A percentile compares a stretch with the other conserved stretches of the same genome.
Conservation (phyloP, 148 eudicot genomes). For the Nepenthes mirabilis region DNA sequence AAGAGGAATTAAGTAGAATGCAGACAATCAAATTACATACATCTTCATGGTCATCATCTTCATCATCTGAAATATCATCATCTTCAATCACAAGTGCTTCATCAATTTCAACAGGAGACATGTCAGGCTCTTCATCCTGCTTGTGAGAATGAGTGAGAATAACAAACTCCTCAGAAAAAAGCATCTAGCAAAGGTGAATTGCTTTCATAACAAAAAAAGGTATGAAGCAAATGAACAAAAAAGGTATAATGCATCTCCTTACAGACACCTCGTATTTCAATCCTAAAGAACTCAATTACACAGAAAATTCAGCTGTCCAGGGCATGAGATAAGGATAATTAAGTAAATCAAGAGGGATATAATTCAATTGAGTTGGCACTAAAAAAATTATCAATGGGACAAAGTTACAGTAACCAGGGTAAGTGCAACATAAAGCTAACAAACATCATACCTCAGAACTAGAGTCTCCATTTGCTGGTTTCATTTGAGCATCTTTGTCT, state of each 20-base stretch:
- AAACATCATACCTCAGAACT: conserved; percentile 66
- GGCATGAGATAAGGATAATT: background rate
- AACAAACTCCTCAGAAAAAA: background rate
- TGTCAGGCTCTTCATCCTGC: conserved; percentile 89
- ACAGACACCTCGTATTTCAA: background rate
- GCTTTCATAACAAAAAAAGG: no score
- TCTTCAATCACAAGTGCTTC: conserved; percentile 92
- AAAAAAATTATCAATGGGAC: background rate
- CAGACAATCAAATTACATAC: conserved; percentile 27
- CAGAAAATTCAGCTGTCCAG: background rate
- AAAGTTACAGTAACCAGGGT: background rate
- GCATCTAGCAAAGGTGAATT: background rate
- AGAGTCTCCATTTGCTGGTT: conserved; percentile 53
- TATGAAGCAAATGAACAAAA: no score
- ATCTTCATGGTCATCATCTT: conserved; percentile 87
- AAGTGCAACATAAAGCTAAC: no score
- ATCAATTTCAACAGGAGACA: conserved; percentile 82
- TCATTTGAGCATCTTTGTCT: conserved; percentile 67
- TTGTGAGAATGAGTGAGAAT: conserved; percentile 7
- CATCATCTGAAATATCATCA: conserved; percentile 85
- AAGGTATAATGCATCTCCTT: background rate
- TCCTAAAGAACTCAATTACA: background rate
- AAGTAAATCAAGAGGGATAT: no score
- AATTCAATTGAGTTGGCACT: background rate
- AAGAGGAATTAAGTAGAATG: background rate